phyloP scores from a whole-genome alignment of 345 rosid genomes.

The Tarenaya hassleriana region DNA sequence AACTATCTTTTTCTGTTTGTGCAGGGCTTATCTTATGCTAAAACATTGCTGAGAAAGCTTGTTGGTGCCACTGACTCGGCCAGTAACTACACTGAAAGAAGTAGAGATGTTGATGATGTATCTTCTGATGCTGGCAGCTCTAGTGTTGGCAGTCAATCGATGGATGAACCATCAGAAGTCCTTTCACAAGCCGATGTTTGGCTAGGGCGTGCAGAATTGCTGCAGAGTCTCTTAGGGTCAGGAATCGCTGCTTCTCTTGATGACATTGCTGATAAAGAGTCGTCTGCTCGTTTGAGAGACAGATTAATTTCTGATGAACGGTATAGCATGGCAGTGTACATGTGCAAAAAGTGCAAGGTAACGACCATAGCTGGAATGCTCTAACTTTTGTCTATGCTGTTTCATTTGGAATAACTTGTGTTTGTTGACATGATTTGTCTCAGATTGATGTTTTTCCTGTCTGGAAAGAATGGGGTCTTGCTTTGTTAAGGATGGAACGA shows the following conservation, averaged over 20 bases:
- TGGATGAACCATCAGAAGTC: constrained; percentile 71
- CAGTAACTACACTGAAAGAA: constrained; percentile 50
- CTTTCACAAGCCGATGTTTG: constrained; percentile 63
- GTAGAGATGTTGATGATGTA: constrained; percentile 74
- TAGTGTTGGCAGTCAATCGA: constrained; percentile 75
- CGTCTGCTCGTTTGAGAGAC: constrained; percentile 76
- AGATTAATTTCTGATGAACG: constrained; percentile 86
- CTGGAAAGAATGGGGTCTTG: constrained; percentile 99
- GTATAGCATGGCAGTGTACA: constrained; percentile 97
- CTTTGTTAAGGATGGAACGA: constrained; percentile 87
- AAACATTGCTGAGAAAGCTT: constrained; percentile 71
- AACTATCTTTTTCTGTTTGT: constrained; percentile 20
- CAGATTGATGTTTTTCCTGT: constrained; percentile 95
- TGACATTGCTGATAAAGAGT: constrained; percentile 81
- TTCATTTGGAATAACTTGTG: constrained; percentile 20
- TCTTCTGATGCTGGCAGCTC: constrained; percentile 92
- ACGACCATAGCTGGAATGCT: constrained; percentile 20
- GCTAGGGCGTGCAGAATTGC: constrained; percentile 94
- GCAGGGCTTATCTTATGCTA: constrained; percentile 85
- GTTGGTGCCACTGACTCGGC: constrained; percentile 53
- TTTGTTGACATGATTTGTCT: constrained; percentile 21
- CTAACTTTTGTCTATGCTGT: constrained; percentile 15
- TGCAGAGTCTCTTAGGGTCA: constrained; percentile 90
- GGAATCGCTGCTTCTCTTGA: constrained; percentile 93
- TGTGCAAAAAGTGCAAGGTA: constrained; percentile 97